Percentiles rank a stretch among this genome's conserved stretches.
These are phyloP conservation scores for Inga oerstediana DNA, from an alignment of 306 rosid genomes.

Conservation along the genomic window DNA sequence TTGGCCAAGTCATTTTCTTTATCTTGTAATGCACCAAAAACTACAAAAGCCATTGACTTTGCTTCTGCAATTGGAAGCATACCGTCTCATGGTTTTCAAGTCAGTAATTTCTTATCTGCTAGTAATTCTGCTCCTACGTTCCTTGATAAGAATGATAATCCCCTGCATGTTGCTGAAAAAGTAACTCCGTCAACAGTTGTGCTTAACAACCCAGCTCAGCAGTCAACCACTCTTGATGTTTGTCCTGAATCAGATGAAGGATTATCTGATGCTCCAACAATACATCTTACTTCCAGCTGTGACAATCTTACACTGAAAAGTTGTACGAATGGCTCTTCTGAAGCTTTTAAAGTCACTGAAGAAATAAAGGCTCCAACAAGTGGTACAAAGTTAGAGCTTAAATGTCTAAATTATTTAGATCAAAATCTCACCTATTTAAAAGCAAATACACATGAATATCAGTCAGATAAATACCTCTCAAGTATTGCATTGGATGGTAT, in stretches of 20 bases:
- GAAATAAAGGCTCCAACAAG: slow-evolving; percentile 30
- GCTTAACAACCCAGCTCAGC: slow-evolving; percentile 35
- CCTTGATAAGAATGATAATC: slow-evolving; percentile 28
- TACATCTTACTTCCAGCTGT: slow-evolving; percentile 21
- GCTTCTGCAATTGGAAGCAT: slow-evolving; percentile 49
- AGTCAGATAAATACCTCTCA: slow-evolving; percentile 28
- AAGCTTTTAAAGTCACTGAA: slow-evolving; percentile 28
- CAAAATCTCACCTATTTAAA: slow-evolving; percentile 23
- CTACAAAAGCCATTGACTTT: slow-evolving; percentile 71
- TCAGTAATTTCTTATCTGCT: slow-evolving; percentile 54
- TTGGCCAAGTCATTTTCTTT: slow-evolving; percentile 56
- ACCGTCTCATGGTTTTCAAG: slow-evolving; percentile 72
- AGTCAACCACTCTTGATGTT: slow-evolving; percentile 34
- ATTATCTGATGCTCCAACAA: slow-evolving; percentile 27
- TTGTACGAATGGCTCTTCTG: slow-evolving; percentile 24
- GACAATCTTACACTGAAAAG: slow-evolving; percentile 25
- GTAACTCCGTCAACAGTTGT: slow-evolving; percentile 36
- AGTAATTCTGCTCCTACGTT: slow-evolving; percentile 33
- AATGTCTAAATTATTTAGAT: slow-evolving; percentile 22
- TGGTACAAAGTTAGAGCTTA: slow-evolving; percentile 30
- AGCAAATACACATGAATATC: slow-evolving; percentile 33
- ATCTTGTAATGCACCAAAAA: slow-evolving; percentile 53
- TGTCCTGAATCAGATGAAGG: slow-evolving; percentile 34
- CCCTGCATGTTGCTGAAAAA: slow-evolving; percentile 26
- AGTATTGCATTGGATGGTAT: slow-evolving; percentile 27